These are phyloP conservation scores for Magnusiomyces tetraspermus DNA, from an alignment of 1,139 yeast genomes.

Conservation along the genomic window DNA sequence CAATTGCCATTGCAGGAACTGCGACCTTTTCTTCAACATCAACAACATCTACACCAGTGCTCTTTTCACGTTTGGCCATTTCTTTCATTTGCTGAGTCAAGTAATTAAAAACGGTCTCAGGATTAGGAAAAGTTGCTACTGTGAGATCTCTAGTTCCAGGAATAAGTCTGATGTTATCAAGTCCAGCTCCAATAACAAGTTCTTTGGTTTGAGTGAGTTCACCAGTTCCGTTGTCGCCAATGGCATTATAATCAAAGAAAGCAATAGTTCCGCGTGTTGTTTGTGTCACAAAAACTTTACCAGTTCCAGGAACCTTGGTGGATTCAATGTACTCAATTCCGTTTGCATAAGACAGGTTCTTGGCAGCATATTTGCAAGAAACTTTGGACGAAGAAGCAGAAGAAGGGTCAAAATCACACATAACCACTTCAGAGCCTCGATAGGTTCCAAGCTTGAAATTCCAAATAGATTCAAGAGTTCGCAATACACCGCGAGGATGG, in stretches of 20 bases:
- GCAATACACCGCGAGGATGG: conserved; percentile 7
- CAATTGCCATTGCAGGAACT: conserved; percentile 7
- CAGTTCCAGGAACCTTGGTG: conserved; percentile 7
- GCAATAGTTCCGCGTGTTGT: conserved; percentile 13
- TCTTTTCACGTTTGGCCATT: background rate
- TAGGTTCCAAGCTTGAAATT: background rate
- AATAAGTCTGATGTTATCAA: conserved; percentile 17
- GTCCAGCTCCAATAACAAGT: conserved; percentile 7
- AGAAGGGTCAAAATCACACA: conserved; percentile 7
- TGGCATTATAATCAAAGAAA: conserved; percentile 8
- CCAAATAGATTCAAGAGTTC: conserved; percentile 6
- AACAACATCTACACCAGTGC: no score
- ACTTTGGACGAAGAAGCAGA: conserved; percentile 3
- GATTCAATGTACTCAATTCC: conserved; percentile 12
- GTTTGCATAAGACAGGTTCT: conserved; percentile 14
- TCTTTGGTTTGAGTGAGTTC: background rate
- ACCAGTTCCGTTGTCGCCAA: background rate
- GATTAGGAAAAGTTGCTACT: conserved; percentile 16
- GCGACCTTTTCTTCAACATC: background rate
- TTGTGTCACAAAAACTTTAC: conserved; percentile 13
- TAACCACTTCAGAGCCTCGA: conserved; percentile 12
- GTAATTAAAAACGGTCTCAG: background rate
- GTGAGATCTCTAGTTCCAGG: conserved; percentile 17
- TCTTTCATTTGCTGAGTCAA: background rate
- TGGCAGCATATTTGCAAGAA: conserved; percentile 10